A percentile compares a stretch with the other conserved stretches of the same genome.
phyloP scores from a whole-genome alignment of 176 grass and related monocot species.

The Zea luxurians region DNA sequence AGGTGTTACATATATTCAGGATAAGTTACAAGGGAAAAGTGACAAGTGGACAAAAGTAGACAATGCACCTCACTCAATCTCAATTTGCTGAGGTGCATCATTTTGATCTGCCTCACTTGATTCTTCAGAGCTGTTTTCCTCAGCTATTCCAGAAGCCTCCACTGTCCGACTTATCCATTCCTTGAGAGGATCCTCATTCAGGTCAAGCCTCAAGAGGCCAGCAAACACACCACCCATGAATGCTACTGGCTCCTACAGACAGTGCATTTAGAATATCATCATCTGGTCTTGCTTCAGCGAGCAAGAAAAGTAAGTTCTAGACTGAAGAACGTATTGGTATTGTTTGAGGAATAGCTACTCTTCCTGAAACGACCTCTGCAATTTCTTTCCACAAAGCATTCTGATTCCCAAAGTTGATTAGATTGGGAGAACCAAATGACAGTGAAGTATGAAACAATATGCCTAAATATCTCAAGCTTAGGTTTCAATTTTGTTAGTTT shows the following conservation, averaged over 20 bases:
- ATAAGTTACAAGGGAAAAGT: constrained; percentile 30
- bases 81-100: constrained; percentile 74
- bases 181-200: constrained; percentile 94
- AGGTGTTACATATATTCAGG: constrained; percentile 27
- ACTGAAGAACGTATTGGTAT: not conserved
- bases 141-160: constrained; percentile 73
- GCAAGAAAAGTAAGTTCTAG: not conserved
- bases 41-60: constrained; percentile 11
- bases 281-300: not conserved
- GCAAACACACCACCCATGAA: constrained; percentile 93
- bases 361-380: constrained; percentile 1
- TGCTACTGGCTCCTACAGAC: constrained; percentile 85
- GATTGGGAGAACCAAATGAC: not conserved
- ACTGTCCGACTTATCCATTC: constrained; percentile 82
- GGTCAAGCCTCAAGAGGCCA: constrained; percentile 86
- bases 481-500: not conserved
- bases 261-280: constrained; percentile 7
- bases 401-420: not conserved
- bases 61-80: constrained; percentile 77
- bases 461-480: not conserved
- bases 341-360: not conserved
- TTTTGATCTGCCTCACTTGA: constrained; percentile 50
- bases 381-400: not conserved
- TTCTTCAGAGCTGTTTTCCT: constrained; percentile 45
- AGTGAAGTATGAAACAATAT: not conserved